A percentile compares a stretch with the other conserved stretches of the same genome.
These are phyloP conservation scores for Apiosordaria backusii DNA, from an alignment of 495 filamentous ascomycete genomes.

Conservation along the genomic window DNA sequence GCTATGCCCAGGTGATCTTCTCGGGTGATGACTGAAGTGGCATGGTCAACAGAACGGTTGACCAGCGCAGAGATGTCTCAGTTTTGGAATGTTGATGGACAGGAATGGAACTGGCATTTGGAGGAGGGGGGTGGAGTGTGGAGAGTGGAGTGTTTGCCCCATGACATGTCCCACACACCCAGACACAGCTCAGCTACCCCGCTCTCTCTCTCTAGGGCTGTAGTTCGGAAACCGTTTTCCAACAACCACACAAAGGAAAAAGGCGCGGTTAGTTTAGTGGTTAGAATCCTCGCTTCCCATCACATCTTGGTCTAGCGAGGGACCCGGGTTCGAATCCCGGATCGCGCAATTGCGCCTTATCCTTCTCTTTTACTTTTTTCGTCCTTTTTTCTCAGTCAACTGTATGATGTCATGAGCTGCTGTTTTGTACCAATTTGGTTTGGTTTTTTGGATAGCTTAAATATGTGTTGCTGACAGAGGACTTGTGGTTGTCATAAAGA, in stretches of 20 bases:
- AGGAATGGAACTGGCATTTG: not conserved
- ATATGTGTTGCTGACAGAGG: too few species aligned
- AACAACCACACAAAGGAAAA: conserved; percentile 6
- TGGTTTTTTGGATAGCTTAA: too few species aligned
- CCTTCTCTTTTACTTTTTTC: conserved; percentile 1
- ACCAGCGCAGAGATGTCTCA: not conserved
- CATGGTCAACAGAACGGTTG: not conserved
- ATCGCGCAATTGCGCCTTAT: conserved; percentile 19
- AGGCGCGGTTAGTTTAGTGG: conserved; percentile 27
- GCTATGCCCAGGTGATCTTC: not conserved
- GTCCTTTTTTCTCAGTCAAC: not conserved
- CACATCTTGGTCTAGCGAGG: conserved; percentile 20
- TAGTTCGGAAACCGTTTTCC: not conserved
- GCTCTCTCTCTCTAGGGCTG: not conserved
- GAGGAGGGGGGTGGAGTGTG: not conserved
- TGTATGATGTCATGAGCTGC: not conserved
- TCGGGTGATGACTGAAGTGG: too few species aligned
- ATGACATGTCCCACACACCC: not conserved
- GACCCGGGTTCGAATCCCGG: conserved; percentile 29
- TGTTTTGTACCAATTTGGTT: too few species aligned
- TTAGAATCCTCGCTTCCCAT: conserved; percentile 29
- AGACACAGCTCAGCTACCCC: conserved; percentile 2
- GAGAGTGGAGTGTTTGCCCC: not conserved
- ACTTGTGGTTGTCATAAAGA: too few species aligned
- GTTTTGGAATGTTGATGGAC: not conserved